Evolutionary conservation across 768 basidiomycete species (phyloP).

Genomic region (Rhizopogon rudus): DNA sequence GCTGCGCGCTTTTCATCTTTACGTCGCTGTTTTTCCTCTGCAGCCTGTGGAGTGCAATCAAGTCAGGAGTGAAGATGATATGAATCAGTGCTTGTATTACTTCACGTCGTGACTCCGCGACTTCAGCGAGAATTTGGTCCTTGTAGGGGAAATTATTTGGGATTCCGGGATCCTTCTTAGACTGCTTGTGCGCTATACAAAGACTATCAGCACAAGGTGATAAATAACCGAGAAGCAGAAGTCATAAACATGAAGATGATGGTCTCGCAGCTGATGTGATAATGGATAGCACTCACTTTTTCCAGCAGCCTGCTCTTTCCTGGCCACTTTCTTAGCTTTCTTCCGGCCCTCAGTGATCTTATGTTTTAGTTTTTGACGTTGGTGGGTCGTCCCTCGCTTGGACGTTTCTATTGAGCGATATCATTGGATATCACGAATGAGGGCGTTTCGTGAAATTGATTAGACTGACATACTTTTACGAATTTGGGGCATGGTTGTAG

Average conservation of each 20-base stretch:
- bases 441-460: slow-evolving; percentile 7
- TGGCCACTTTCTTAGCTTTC: slow-evolving; percentile 69
- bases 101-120: slow-evolving; percentile 72
- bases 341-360: slow-evolving; percentile 74
- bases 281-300: slow-evolving; percentile 52
- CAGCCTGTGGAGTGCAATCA: slow-evolving; percentile 41
- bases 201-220: slow-evolving; percentile 1
- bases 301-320: slow-evolving; percentile 75
- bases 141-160: slow-evolving; percentile 93
- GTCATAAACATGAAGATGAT: neutral
- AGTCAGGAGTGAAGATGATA: neutral
- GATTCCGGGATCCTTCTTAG: slow-evolving; percentile 82
- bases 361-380: slow-evolving; percentile 67
- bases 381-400: slow-evolving; percentile 69
- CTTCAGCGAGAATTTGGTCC: slow-evolving; percentile 88
- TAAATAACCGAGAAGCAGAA: slow-evolving; percentile 2
- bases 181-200: slow-evolving; percentile 51
- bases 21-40: slow-evolving; percentile 68
- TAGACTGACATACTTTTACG: slow-evolving; percentile 50
- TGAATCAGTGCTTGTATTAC: slow-evolving; percentile 35
- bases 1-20: slow-evolving; percentile 61
- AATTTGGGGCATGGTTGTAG: slow-evolving; percentile 53
- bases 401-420: slow-evolving; percentile 62
- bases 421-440: neutral
- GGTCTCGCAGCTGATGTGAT: neutral